Evolutionary conservation across 371 early-diverging fungal species (phyloP).

Genomic region (Nematocida sp.): DNA sequence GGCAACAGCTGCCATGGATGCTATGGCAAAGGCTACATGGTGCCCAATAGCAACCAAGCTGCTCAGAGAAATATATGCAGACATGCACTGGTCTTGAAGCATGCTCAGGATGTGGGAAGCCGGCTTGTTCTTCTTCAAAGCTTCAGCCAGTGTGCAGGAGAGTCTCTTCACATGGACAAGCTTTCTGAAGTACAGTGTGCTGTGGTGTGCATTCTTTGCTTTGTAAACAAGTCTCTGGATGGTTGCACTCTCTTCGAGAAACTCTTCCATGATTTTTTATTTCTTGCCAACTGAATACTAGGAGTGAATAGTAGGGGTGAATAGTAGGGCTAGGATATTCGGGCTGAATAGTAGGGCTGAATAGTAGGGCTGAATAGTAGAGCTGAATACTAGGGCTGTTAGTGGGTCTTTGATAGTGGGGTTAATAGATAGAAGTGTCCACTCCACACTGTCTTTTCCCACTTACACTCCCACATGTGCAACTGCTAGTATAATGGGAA

Average conservation of each 20-base stretch:
- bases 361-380: too few species aligned
- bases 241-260: not conserved
- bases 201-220: slow-evolving; percentile 15
- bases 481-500: too few species aligned
- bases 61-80: slow-evolving; percentile 24
- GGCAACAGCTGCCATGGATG: slow-evolving; percentile 1
- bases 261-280: not conserved
- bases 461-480: too few species aligned
- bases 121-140: not conserved
- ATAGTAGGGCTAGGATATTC: too few species aligned
- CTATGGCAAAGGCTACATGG: slow-evolving; percentile 24
- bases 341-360: too few species aligned
- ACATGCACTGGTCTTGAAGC: not conserved
- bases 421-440: too few species aligned
- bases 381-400: too few species aligned
- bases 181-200: slow-evolving; percentile 29
- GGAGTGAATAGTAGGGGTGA: too few species aligned
- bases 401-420: too few species aligned
- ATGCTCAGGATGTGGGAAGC: not conserved
- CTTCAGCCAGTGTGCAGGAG: not conserved
- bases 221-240: slow-evolving; percentile 33
- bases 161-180: slow-evolving; percentile 21
- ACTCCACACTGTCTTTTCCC: too few species aligned
- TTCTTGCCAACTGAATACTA: too few species aligned
- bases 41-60: slow-evolving; percentile 39